Percentiles rank a stretch among this genome's conserved stretches.
phyloP scores from a whole-genome alignment of 1,284 basidiomycete species.

The Flammula alnicola region DNA sequence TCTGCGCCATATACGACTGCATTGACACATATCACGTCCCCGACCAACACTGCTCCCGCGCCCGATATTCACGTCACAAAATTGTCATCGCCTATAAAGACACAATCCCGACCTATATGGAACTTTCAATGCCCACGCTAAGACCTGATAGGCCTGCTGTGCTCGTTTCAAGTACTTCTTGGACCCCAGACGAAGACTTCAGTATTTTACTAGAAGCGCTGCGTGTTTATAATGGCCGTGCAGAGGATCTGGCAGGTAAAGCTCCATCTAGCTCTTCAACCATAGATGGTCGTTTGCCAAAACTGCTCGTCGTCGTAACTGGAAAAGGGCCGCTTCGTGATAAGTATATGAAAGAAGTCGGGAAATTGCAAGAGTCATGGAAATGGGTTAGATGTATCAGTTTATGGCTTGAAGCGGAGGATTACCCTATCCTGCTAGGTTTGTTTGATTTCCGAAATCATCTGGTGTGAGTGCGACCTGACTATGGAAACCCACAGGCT shows the following conservation, averaged over 20 bases:
- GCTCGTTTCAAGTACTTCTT: conserved; percentile 91
- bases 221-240: conserved; percentile 67
- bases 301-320: conserved; percentile 85
- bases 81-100: conserved; percentile 15
- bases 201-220: conserved; percentile 80
- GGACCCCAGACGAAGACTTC: conserved; percentile 99
- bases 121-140: conserved; percentile 47
- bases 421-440: conserved; percentile 88
- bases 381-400: conserved; percentile 83
- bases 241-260: conserved; percentile 34
- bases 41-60: neutral
- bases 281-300: conserved; percentile 56
- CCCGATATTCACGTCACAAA: too few relatives aligned
- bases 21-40: conserved; percentile 49
- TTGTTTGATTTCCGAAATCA: neutral
- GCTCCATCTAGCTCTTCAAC: conserved; percentile 25
- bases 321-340: conserved; percentile 87
- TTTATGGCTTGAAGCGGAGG: conserved; percentile 85
- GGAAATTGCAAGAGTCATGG: conserved; percentile 71
- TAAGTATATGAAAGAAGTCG: conserved; percentile 72
- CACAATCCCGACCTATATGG: conserved; percentile 36
- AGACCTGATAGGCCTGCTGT: conserved; percentile 82
- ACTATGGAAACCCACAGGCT: conserved; percentile 59
- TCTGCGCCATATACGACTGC: conserved; percentile 64
- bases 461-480: neutral